Evolutionary conservation across 1,284 basidiomycete species (phyloP).

Genomic region (Rhodotorula sp.): DNA sequence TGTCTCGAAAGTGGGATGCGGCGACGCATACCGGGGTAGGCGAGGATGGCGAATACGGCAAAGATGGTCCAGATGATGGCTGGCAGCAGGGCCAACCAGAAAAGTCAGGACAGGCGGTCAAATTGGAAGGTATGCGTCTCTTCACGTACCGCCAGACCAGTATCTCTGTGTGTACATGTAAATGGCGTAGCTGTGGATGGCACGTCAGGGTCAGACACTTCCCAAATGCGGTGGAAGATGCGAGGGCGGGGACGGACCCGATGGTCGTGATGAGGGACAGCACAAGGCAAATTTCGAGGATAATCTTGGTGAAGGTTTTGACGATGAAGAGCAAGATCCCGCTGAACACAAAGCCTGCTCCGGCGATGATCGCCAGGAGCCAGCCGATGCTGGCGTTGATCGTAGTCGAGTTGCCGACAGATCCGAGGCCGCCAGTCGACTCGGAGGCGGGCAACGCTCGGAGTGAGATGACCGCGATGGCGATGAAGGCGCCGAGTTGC

Average conservation of each 20-base stretch:
- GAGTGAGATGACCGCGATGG: constrained; percentile 49
- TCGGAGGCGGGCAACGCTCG: constrained; percentile 35
- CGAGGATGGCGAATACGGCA: constrained; percentile 40
- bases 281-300: constrained; percentile 70
- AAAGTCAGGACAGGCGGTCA: no score
- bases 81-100: no score
- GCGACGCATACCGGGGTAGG: constrained; percentile 62
- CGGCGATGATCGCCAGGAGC: constrained; percentile 31
- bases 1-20: constrained; percentile 76
- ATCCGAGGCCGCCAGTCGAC: constrained; percentile 21
- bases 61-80: constrained; percentile 70
- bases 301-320: constrained; percentile 65
- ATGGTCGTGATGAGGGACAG: constrained; percentile 52
- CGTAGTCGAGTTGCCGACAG: constrained; percentile 31
- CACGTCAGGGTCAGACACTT: no score
- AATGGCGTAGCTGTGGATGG: no score
- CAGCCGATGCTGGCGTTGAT: constrained; percentile 38
- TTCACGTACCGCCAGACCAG: constrained; percentile 58
- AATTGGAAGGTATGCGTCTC: no score
- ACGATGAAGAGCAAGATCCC: constrained; percentile 38
- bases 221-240: constrained; percentile 70
- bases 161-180: constrained; percentile 56
- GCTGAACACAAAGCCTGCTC: constrained; percentile 31
- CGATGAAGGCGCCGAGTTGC: constrained; percentile 49
- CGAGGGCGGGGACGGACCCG: constrained; percentile 54